Evolutionary conservation across 1,284 basidiomycete species (phyloP).

Genomic region (Heterobasidion annosum): DNA sequence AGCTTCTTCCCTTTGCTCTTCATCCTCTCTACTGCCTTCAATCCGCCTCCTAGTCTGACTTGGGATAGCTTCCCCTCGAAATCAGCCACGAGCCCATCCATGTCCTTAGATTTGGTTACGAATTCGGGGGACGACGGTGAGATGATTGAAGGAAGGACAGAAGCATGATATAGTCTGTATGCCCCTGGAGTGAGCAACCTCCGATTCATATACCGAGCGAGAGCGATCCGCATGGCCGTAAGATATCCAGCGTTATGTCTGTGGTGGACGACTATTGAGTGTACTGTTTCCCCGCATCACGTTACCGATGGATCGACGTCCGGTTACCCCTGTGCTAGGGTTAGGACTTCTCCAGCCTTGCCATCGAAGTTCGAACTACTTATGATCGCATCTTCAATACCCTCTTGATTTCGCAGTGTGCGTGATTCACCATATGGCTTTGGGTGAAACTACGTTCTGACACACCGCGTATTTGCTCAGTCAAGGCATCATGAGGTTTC

Average conservation of each 20-base stretch:
- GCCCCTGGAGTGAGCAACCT: background rate
- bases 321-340: too few species aligned
- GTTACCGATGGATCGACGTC: background rate
- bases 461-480: too few species aligned
- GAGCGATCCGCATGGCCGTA: background rate
- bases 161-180: constrained; percentile 47
- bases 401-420: too few species aligned
- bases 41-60: constrained; percentile 53
- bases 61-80: constrained; percentile 48
- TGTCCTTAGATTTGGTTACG: constrained; percentile 48
- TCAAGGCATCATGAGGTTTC: too few species aligned
- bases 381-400: too few species aligned
- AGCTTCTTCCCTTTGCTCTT: constrained; percentile 75
- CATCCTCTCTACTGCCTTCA: constrained; percentile 73
- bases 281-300: background rate
- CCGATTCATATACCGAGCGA: background rate
- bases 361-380: too few species aligned
- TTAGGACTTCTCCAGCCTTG: too few species aligned
- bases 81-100: constrained; percentile 61
- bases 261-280: background rate
- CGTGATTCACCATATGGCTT: too few species aligned
- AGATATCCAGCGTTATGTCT: background rate
- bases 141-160: constrained; percentile 62
- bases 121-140: constrained; percentile 68
- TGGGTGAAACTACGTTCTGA: too few species aligned